Base-by-base conservation (phyloP, 2,329 filamentous ascomycete species). In the Monosporascus ibericus region DNA sequence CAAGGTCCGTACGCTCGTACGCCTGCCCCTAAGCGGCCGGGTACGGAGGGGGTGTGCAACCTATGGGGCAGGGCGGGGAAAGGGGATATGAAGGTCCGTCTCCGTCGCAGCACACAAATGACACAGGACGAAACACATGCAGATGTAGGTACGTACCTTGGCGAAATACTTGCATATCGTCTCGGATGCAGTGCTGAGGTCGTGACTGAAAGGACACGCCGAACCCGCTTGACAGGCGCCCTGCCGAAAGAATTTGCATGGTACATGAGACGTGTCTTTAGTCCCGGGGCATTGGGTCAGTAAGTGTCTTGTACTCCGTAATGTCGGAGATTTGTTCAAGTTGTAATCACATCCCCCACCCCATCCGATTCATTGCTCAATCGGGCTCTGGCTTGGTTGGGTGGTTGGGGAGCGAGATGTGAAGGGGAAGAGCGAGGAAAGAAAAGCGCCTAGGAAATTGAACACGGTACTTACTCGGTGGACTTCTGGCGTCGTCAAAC, bases 211-310 rank as follows among this genome's bases (percentile, higher is more conserved):
- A 40, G 94, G 94, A 75, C 94, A 99, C 60, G 92, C 90, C 69
- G 88, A 89, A 63, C 94, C 94, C 53, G 94, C 94, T 79, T 97
- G 92, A 72, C 94, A 99, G 65, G 90, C 86, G 69, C 92, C 92
- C 75, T 96, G 90, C 50, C 91, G 86, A 73, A 94, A 99, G 87
- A 99, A 99, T 79, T 97, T 97, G 87, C 94, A 99, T 39, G 94
- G 94, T 44, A 99, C 94, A 75, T 97, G 94, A 56, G 92, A 88
- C 18, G 94, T 96, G 72, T 96, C 92, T 96, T 58, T 50, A 36
- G 52, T 55, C 51, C 44, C 30, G 49, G 36, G 47, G 50, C 47
- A 59, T 56, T 53, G 50, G 53, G 50, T 46, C 20, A 46, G 42
- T 15, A 27, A 46, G 20, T 11, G 7, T 14, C 22, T 18, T 14